Conservation (phyloP, 2,329 filamentous ascomycete genomes). For the Hypoxylon sp. region DNA sequence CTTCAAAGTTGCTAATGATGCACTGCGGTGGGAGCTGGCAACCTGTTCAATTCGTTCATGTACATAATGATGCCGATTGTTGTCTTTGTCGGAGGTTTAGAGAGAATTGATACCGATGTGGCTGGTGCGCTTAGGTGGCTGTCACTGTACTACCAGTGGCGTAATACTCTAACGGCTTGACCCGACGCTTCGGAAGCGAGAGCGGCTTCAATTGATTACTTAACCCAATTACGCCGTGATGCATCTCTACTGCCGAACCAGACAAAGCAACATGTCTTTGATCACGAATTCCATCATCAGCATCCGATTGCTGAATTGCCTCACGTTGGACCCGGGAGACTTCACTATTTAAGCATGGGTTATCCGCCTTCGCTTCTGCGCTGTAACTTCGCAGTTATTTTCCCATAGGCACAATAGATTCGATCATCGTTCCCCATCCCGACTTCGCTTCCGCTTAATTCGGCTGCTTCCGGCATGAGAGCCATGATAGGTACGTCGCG, state of each 20-base stretch:
- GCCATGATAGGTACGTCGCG: not conserved
- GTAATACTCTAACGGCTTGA: not conserved
- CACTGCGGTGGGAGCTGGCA: conserved; percentile 29
- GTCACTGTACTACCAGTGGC: not conserved
- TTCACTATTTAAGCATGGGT: not conserved
- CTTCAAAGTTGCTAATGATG: not conserved
- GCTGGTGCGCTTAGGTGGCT: conserved; percentile 14
- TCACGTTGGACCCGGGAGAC: not conserved
- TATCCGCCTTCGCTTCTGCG: not conserved
- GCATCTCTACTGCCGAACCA: not conserved
- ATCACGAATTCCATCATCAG: not conserved
- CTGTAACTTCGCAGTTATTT: not conserved
- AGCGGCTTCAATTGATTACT: conserved; percentile 6
- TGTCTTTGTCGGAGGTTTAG: conserved; percentile 23
- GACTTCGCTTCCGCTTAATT: conserved; percentile 33
- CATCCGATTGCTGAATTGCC: not conserved
- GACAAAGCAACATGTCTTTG: not conserved
- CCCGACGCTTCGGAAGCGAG: conserved; percentile 10
- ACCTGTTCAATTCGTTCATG: conserved; percentile 41
- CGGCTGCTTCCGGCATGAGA: not conserved
- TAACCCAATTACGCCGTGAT: conserved; percentile 3
- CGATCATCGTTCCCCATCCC: conserved; percentile 20
- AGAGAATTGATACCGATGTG: conserved; percentile 33
- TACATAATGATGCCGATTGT: conserved; percentile 30
- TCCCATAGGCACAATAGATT: not conserved